These are phyloP conservation scores for Ogataea philodendri DNA, from an alignment of 805 yeast genomes.

Conservation along the genomic window DNA sequence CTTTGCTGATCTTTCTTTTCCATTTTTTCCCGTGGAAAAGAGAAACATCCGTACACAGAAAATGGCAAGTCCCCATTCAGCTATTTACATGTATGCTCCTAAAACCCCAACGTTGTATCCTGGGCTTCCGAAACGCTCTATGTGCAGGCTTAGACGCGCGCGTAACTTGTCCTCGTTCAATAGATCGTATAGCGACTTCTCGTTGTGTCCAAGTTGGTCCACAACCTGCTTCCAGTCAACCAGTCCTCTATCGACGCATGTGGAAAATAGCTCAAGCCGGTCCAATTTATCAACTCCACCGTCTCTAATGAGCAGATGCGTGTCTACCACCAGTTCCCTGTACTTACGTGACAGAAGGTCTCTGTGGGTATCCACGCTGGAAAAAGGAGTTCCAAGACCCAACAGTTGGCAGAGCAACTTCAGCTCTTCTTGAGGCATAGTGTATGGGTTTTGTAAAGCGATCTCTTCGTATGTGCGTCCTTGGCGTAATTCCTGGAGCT, in stretches of 20 bases:
- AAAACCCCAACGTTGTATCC: slow-evolving; percentile 21
- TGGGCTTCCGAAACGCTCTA: slow-evolving; percentile 15
- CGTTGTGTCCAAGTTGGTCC: slow-evolving; percentile 1
- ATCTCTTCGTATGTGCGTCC: slow-evolving; percentile 18
- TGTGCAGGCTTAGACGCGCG: slow-evolving; percentile 13
- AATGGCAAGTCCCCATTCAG: background rate
- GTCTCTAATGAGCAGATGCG: slow-evolving; percentile 41
- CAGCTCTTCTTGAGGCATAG: slow-evolving; percentile 40
- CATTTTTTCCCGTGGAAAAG: slow-evolving; percentile 17
- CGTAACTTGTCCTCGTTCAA: slow-evolving; percentile 21
- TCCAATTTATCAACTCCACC: slow-evolving; percentile 49
- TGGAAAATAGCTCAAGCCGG: slow-evolving; percentile 49
- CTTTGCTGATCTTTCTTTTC: slow-evolving; percentile 10
- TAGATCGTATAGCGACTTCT: slow-evolving; percentile 16
- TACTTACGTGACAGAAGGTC: slow-evolving; percentile 37
- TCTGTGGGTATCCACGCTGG: slow-evolving; percentile 38
- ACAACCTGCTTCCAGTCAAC: slow-evolving; percentile 34
- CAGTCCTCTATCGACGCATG: slow-evolving; percentile 57
- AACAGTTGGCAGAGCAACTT: slow-evolving; percentile 34
- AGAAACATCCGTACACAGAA: slow-evolving; percentile 19
- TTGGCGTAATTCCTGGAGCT: slow-evolving; percentile 20
- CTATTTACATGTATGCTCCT: slow-evolving; percentile 7
- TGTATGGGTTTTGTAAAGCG: slow-evolving; percentile 47
- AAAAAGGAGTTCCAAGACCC: slow-evolving; percentile 25
- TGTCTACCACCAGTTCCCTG: slow-evolving; percentile 51